Base-by-base conservation (phyloP, 192 early-diverging fungal genomes). In the Coemansia sp. region DNA sequence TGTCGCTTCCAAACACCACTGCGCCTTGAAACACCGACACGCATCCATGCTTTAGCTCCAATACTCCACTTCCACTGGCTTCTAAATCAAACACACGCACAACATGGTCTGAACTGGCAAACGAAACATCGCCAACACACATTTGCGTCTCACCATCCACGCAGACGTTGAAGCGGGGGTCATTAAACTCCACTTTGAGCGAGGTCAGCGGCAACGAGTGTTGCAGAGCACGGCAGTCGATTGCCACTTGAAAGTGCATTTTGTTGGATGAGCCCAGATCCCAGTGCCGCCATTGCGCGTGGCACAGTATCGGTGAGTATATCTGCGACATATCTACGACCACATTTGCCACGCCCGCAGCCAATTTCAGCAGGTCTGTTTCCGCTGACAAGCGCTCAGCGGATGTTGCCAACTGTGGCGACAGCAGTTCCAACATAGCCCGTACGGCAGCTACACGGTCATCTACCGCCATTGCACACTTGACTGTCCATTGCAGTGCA, bases 201-300 rank as follows among this genome's bases (percentile, higher is more conserved):
- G 65, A 68, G 22, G n/a, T 43, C 12, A 71, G 61, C 21, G 2
- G 52, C 23, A 74, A 47, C 49, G 58, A 10, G 39, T 21, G 35
- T 16, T 14, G 23, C 61, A 80, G 9, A 0, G 47, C 54, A 0
- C 56, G 38, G 59, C 72, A 67, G 23, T 80, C 72, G 16, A 80
- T 6, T 1, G 38, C 29, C 3, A 74, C 58, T 62, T 80, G 77
- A 48, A 67, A 80, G 29, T 51, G 48, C 72, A 80, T 71, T 10
- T 16, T 17, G 16, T 6, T 29, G 10, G n/a, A 11, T 1, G 27
- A 27, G 12, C 41, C 54, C 3, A 55, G 41, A 10, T 54, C 26
- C 77, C 77, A 80, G 35, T 72, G 71, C 11, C 53, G 64, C 77
- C 72, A 74, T 21, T 80, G 77, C 41, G 72, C 72, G 26, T 80